Evolutionary conservation across 805 yeast genomes (phyloP).

Genomic region (Candida jianshihensis): DNA sequence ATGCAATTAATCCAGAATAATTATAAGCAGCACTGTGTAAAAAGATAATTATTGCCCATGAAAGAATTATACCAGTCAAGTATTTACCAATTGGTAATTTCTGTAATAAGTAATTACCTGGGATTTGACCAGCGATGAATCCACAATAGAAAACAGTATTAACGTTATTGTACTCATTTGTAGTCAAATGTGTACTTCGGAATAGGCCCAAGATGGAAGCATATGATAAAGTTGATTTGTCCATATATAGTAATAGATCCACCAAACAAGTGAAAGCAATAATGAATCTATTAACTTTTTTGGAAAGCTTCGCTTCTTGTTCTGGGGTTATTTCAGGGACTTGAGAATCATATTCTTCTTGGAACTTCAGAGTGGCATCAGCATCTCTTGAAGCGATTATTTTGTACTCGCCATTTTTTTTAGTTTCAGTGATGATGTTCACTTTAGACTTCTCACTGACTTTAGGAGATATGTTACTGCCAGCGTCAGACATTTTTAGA

Average conservation of each 20-base stretch:
- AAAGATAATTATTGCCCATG: constrained; percentile 43
- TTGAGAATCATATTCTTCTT: constrained; percentile 26
- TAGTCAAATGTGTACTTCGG: constrained; percentile 37
- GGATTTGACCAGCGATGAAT: constrained; percentile 37
- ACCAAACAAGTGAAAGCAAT: constrained; percentile 33
- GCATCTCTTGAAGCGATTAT: constrained; percentile 30
- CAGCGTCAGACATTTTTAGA: too few relatives aligned
- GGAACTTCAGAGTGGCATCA: constrained; percentile 32
- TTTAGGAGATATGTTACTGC: too few relatives aligned
- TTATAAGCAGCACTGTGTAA: constrained; percentile 38
- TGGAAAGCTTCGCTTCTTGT: constrained; percentile 31
- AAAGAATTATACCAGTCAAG: constrained; percentile 28
- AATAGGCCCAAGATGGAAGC: constrained; percentile 41
- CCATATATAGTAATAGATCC: constrained; percentile 40
- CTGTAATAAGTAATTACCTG: constrained; percentile 38
- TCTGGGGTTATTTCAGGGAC: constrained; percentile 36
- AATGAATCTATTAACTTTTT: constrained; percentile 31
- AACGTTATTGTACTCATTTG: constrained; percentile 39
- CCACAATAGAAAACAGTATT: constrained; percentile 51
- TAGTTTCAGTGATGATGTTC: too few relatives aligned
- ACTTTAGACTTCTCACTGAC: too few relatives aligned
- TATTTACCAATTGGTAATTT: constrained; percentile 34
- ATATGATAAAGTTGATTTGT: constrained; percentile 45
- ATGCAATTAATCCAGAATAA: constrained; percentile 38
- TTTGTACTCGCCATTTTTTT: constrained; percentile 33